These are phyloP conservation scores for Mangifera indica DNA, from an alignment of 345 rosid species.

Conservation along the genomic window DNA sequence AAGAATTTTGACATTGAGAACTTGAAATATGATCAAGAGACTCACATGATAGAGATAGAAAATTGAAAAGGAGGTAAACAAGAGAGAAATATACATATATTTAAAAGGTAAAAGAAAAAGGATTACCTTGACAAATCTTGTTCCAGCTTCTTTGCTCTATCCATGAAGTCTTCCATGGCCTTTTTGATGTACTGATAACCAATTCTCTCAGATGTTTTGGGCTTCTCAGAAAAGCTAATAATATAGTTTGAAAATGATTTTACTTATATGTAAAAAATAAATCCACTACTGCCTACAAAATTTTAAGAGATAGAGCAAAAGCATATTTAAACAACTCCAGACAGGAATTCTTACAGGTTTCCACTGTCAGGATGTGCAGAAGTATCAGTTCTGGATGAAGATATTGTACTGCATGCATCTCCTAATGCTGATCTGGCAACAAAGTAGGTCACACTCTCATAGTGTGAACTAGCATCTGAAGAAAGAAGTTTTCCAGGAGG, in stretches of 20 bases:
- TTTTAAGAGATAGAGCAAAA: conserved; percentile 9
- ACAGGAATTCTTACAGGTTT: conserved; percentile 51
- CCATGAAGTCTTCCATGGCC: conserved; percentile 59
- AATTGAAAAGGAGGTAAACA: not conserved
- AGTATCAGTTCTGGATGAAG: conserved; percentile 32
- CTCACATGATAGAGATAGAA: not conserved
- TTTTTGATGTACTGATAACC: conserved; percentile 52
- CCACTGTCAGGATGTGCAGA: conserved; percentile 29
- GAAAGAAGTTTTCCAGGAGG: conserved; percentile 56
- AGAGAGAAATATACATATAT: not conserved
- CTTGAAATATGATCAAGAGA: not conserved
- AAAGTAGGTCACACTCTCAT: conserved; percentile 51
- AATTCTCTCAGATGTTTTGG: conserved; percentile 37
- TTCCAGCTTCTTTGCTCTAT: conserved; percentile 60
- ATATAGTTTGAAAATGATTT: conserved; percentile 1
- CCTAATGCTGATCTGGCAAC: conserved; percentile 61
- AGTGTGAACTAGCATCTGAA: conserved; percentile 46
- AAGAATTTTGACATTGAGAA: not conserved
- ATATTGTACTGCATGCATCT: conserved; percentile 59
- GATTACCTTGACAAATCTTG: conserved; percentile 57
- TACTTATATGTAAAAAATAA: not conserved
- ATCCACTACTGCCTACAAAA: not conserved
- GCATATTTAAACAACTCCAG: conserved; percentile 1
- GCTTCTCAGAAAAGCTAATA: conserved; percentile 47
- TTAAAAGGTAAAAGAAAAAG: not conserved